Evolutionary conservation across 371 early-diverging fungal genomes (phyloP).

Genomic region (Umbelopsis sp.): DNA sequence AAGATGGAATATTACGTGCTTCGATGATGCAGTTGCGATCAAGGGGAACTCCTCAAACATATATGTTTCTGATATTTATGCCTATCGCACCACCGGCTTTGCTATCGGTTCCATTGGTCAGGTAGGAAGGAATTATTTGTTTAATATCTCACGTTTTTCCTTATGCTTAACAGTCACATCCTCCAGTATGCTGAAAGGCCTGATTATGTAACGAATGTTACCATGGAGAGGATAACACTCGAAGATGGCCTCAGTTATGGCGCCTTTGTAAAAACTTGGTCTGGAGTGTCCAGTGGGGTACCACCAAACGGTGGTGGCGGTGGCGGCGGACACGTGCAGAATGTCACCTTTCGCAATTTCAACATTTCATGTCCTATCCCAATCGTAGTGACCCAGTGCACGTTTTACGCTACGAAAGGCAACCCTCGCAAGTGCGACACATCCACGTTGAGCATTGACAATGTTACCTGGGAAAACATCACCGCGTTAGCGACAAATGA

Average conservation of each 20-base stretch:
- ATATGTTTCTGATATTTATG: conserved; percentile 10
- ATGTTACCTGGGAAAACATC: conserved; percentile 3
- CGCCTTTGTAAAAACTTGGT: conserved; percentile 13
- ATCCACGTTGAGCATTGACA: background rate
- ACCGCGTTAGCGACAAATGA: background rate
- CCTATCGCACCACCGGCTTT: conserved; percentile 9
- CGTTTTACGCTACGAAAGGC: conserved; percentile 1
- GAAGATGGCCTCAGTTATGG: background rate
- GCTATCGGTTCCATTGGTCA: conserved; percentile 10
- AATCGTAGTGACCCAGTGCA: conserved; percentile 9
- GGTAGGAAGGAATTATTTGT: background rate
- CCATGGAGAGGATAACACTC: conserved; percentile 3
- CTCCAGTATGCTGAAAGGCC: background rate
- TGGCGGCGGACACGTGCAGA: conserved; percentile 12
- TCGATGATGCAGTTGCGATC: conserved; percentile 9
- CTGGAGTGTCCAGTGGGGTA: background rate
- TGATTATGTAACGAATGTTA: conserved; percentile 1
- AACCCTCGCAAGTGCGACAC: background rate
- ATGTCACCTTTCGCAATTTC: background rate
- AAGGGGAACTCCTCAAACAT: conserved; percentile 15
- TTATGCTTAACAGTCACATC: background rate
- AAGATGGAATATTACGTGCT: conserved; percentile 17
- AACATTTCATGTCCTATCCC: background rate
- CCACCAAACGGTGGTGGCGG: conserved; percentile 15
- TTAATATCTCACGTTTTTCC: no score